Conservation (phyloP, 306 rosid species). For the barrel medic (Medicago truncatula) region MtrunA17r5.0-ANR NC_053047.1:37358001-37358500, state of each 20-base stretch:
- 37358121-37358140: background rate
- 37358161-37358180: slow-evolving; percentile 6
- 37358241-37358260: background rate
- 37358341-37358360: slow-evolving; percentile 24
- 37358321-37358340: background rate
- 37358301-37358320: slow-evolving; percentile 1
- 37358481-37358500: background rate
- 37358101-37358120: background rate
- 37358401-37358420: background rate
- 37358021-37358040: background rate
- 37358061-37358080: background rate
- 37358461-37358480: background rate
- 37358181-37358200: background rate
- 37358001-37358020: background rate
- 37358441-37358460: background rate
- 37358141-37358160: slow-evolving; percentile 8
- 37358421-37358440: background rate
- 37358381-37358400: background rate
- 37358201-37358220: background rate
- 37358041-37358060: background rate
- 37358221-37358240: background rate
- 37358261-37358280: background rate
- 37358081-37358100: background rate
- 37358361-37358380: background rate
- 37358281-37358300: background rate